Percentiles rank a stretch among this genome's conserved stretches.
Conservation (phyloP, 192 early-diverging fungal genomes). For the Backusella australiensis region DNA sequence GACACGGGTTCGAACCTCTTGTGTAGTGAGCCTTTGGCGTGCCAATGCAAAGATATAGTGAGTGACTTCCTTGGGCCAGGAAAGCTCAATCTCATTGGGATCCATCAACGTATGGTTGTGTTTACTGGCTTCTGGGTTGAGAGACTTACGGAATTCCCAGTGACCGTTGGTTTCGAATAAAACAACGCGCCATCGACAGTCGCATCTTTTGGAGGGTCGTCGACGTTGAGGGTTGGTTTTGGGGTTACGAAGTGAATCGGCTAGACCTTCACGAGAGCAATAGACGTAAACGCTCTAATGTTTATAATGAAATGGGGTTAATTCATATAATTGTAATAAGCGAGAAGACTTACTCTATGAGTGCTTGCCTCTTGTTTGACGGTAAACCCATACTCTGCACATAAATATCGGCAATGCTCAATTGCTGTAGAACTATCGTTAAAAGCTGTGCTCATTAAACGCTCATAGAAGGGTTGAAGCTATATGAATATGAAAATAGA, state of each 20-base stretch:
- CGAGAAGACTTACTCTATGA: conserved; percentile 41
- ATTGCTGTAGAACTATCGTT: conserved; percentile 39
- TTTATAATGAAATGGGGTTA: background rate
- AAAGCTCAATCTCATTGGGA: conserved; percentile 49
- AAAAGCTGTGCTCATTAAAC: conserved; percentile 42
- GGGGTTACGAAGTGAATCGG: conserved; percentile 51
- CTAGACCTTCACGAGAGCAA: conserved; percentile 58
- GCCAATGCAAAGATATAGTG: conserved; percentile 49
- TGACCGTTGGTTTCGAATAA: conserved; percentile 47
- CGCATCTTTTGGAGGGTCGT: conserved; percentile 52
- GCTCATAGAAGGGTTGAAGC: conserved; percentile 51
- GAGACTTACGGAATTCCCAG: conserved; percentile 58
- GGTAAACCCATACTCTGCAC: conserved; percentile 54
- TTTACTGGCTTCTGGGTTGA: conserved; percentile 49
- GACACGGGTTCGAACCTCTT: conserved; percentile 38
- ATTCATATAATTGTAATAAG: background rate
- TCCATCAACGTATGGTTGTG: conserved; percentile 55
- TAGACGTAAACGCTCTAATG: conserved; percentile 58
- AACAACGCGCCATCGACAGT: conserved; percentile 59
- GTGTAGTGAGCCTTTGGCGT: conserved; percentile 42
- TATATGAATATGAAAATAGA: background rate
- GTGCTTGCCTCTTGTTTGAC: conserved; percentile 61
- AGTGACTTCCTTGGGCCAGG: conserved; percentile 50
- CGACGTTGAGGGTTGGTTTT: conserved; percentile 49
- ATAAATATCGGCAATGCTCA: conserved; percentile 45